Evolutionary conservation across 164 flowering plant species (phyloP), one percentile per base, ranked within the genome.

Genomic region (Pachysandra terminalis): DNA sequence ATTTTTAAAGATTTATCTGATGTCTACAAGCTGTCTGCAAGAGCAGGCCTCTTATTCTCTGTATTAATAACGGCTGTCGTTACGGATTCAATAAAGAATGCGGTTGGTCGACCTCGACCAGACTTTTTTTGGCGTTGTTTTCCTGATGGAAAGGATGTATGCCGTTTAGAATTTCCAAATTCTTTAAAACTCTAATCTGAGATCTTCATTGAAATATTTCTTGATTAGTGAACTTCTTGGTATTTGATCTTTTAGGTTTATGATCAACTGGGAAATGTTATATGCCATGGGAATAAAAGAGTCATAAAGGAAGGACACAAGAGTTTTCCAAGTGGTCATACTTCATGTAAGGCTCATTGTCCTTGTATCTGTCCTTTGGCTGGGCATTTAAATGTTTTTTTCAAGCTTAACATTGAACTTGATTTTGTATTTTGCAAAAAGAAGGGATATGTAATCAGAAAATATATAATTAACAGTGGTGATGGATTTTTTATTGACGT

Each of bases 101-200:
- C 86, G 32, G 95, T 86, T 68, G 95, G 95, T 61, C 81, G 95
- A 19, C 95, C 95, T 60, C 81, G 95, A 45, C 95, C 95, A 14
- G 88, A 89, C 74, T 89, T 89, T 74, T 89, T 87, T 68, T 89
- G 95, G 95, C 90, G 95, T 54, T 89, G 95, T 68, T 89, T 89
- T 74, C 95, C 95, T 25, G 92, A 89, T 78, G 95, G 95, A 61
- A 84, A 78, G 64, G 88, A 79, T 55, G 95, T 89, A 83, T 59
- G 83, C 17, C 68, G 56, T 65, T 67, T 1, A 60, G 3, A 56
- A 5, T 40, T 14, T 28, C 5, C 69, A 21, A 19, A 4, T 3
- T 56, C 21, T 14, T 56, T 37, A 25, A 58, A 14, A 13, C 27
- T 25, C 19, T 32, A 32, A 32, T 32, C 37, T 32, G 7, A 32